These are phyloP conservation scores for Corniculantispora saksenae DNA, from an alignment of 2,329 filamentous ascomycete species.

Conservation along the genomic window DNA sequence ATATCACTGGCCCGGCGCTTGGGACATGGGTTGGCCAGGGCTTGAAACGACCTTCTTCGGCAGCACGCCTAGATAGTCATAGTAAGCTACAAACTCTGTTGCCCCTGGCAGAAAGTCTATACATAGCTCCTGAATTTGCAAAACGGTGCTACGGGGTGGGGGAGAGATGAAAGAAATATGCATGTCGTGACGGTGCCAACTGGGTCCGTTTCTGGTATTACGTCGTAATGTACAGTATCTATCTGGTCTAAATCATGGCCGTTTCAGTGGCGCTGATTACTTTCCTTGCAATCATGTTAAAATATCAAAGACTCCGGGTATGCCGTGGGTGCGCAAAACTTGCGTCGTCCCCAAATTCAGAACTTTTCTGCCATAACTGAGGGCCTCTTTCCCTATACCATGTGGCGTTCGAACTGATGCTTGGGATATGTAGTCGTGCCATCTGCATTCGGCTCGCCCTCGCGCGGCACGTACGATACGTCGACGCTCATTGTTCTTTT, in stretches of 20 bases:
- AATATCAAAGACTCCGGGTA: background rate
- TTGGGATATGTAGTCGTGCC: constrained; percentile 11
- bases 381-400: background rate
- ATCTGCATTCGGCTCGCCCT: background rate
- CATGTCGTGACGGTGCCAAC: background rate
- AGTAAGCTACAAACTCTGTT: background rate
- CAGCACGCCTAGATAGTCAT: background rate
- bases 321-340: background rate
- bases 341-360: background rate
- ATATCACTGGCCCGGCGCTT: background rate
- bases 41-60: background rate
- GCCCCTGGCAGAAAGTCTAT: background rate
- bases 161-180: background rate
- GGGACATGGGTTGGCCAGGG: background rate
- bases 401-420: constrained; percentile 15
- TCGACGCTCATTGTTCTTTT: constrained; percentile 16
- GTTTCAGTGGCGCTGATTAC: background rate
- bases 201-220: background rate
- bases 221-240: background rate
- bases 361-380: background rate
- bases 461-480: constrained; percentile 1
- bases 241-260: background rate
- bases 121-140: background rate
- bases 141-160: background rate
- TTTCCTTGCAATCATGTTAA: background rate